Conservation (phyloP, 2,329 filamentous ascomycete genomes). For the Diaporthe sp. region DNA sequence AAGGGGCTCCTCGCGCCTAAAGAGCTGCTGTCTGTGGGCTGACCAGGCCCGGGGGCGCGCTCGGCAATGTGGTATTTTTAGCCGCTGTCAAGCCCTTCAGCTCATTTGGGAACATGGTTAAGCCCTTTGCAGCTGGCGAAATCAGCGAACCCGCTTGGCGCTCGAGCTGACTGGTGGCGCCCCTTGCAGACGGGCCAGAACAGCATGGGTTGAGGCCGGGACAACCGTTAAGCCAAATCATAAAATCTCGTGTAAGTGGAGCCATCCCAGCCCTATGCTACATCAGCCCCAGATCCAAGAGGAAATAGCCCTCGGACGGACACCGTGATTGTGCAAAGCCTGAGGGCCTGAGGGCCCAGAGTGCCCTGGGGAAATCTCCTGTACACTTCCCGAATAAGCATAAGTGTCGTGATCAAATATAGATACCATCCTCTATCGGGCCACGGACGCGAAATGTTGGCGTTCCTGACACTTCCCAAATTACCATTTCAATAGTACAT, state of each 20-base stretch:
- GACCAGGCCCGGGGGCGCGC: not conserved
- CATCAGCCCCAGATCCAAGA: conserved; percentile 14
- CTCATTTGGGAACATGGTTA: conserved; percentile 5
- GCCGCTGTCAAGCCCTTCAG: conserved; percentile 14
- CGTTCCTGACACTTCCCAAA: not conserved
- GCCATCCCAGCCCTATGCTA: conserved; percentile 19
- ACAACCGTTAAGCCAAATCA: conserved; percentile 15
- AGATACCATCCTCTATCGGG: conserved; percentile 12
- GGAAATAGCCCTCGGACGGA: conserved; percentile 19
- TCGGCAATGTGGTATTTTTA: conserved; percentile 14
- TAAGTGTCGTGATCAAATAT: conserved; percentile 23
- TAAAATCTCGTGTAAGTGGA: conserved; percentile 24
- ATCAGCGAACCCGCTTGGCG: conserved; percentile 5
- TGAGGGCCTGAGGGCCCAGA: too few relatives aligned
- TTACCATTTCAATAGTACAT: not conserved
- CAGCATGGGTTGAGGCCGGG: conserved; percentile 3
- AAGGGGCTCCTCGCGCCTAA: not conserved
- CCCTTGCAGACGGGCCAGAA: not conserved
- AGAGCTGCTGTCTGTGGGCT: not conserved
- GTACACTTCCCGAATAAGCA: conserved; percentile 9
- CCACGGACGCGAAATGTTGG: conserved; percentile 13
- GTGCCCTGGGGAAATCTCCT: conserved; percentile 8
- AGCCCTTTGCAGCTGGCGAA: conserved; percentile 21
- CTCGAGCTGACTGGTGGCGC: not conserved
- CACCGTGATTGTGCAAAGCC: conserved; percentile 1